These are phyloP conservation scores for Solanum pinnatisectum DNA, from an alignment of 257 asterid species.

Conservation along the genomic window DNA sequence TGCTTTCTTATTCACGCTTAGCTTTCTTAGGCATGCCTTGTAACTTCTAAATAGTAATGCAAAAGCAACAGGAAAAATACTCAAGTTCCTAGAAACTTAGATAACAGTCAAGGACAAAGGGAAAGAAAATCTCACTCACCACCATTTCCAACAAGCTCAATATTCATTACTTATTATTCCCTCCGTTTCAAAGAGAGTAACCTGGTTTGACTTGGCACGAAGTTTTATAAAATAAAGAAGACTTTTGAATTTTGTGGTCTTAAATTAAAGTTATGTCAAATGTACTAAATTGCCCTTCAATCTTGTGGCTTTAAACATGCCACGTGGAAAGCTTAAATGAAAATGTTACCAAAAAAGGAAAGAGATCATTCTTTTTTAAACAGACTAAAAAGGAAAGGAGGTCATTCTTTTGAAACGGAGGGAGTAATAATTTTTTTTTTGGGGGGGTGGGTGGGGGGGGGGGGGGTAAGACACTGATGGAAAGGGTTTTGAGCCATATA, in stretches of 20 bases:
- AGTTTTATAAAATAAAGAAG: no score
- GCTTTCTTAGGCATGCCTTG: not conserved
- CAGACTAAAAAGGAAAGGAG: no score
- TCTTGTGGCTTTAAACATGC: no score
- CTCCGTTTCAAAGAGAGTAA: no score
- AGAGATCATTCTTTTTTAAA: no score
- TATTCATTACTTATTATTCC: not conserved
- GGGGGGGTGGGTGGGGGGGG: not conserved
- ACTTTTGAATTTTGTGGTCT: no score
- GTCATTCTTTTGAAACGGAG: no score
- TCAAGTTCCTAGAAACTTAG: not conserved
- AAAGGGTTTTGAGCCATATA: not conserved
- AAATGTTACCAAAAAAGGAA: no score
- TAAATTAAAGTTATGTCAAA: no score
- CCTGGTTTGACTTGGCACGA: no score
- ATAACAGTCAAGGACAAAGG: not conserved
- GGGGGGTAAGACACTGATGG: not conserved
- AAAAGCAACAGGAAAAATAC: not conserved
- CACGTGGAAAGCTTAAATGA: no score
- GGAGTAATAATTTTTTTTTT: not conserved
- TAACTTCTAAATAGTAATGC: not conserved
- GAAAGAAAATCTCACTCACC: not conserved
- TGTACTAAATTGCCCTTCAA: no score
- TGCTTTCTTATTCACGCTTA: not conserved
- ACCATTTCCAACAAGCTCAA: not conserved